Evolutionary conservation across 148 eudicot species (phyloP).

Genomic region (Polygonum maritimum): DNA sequence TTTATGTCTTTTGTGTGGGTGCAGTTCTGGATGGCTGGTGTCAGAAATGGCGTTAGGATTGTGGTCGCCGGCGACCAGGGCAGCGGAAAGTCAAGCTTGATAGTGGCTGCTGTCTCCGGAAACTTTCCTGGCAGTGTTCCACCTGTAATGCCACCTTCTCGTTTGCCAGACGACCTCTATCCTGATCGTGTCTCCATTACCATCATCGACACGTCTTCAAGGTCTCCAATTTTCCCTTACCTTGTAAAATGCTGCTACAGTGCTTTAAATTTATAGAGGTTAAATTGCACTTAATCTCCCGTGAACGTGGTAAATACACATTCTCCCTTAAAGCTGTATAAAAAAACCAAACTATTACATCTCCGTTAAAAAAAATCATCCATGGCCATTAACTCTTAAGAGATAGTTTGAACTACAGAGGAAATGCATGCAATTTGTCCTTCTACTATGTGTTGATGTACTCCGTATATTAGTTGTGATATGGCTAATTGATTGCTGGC

Average conservation of each 20-base stretch:
- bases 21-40: slow-evolving; percentile 17
- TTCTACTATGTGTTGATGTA: neutral
- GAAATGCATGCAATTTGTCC: neutral
- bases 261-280: neutral
- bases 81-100: slow-evolving; percentile 87
- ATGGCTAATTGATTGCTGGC: neutral
- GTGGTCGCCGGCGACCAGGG: slow-evolving; percentile 82
- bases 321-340: neutral
- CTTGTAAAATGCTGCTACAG: neutral
- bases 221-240: slow-evolving; percentile 19
- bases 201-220: slow-evolving; percentile 74
- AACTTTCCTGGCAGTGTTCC: slow-evolving; percentile 52
- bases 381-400: neutral
- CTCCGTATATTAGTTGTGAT: neutral
- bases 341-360: neutral
- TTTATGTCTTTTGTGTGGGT: neutral
- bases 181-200: slow-evolving; percentile 82
- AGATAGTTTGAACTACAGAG: neutral
- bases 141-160: slow-evolving; percentile 72
- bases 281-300: neutral
- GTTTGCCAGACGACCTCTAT: slow-evolving; percentile 63
- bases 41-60: slow-evolving; percentile 45
- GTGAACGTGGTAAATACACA: too few species aligned
- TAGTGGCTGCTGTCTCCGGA: slow-evolving; percentile 69
- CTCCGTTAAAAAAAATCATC: neutral